Base-by-base conservation (phyloP, 2,329 filamentous ascomycete species). In the Calonectria pseudoreteaudii region DNA sequence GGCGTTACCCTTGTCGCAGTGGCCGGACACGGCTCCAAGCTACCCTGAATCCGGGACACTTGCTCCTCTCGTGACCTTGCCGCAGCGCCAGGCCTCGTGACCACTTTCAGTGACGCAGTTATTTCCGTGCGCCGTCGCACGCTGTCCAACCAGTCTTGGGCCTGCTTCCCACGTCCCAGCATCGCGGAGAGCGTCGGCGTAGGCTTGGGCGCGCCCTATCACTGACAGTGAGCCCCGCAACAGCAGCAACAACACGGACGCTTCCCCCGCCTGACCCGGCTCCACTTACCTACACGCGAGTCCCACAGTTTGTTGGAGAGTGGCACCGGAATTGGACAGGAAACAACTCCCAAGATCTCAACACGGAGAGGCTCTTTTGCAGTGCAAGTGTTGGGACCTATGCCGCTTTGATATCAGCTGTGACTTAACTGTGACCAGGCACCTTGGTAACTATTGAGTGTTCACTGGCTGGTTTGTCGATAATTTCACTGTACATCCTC, bases 1-100 rank as follows among this genome's bases (percentile, higher is more conserved):
- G 79, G 76, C 73, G 72, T 60, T 80, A 80, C 75, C 79, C 78
- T 66, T 73, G 74, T 38, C 58, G 31, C n/a, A n/a, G 31, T 60
- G 58, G 34, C 68, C 70, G 66, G 56, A 30, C 49, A 23, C 28
- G 31, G 50, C 50, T 50, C 53, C 30, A 18, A 60, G 62, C 38
- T 71, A 72, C 70, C 70, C 65, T 71, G 38, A 23, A 62, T 64
- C 52, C 52, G 41, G 65, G 34, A 28, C 38, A 20, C 11, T 10
- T 20, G 52, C 44, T 30, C 10, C 41, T 38, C 36, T 30, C 62
- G 30, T 36, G 41, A 30, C 64, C 69, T 60, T 41, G 69, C 28
- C 28, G 41, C 53, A 50, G 20, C 31, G n/a, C 58, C 34, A 36
- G 23, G 16, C 31, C 49, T 36, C 31, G 38, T 69, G 58, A 50